Conservation (phyloP, 1,139 yeast genomes). For the Saccharomyces hybrid region DNA sequence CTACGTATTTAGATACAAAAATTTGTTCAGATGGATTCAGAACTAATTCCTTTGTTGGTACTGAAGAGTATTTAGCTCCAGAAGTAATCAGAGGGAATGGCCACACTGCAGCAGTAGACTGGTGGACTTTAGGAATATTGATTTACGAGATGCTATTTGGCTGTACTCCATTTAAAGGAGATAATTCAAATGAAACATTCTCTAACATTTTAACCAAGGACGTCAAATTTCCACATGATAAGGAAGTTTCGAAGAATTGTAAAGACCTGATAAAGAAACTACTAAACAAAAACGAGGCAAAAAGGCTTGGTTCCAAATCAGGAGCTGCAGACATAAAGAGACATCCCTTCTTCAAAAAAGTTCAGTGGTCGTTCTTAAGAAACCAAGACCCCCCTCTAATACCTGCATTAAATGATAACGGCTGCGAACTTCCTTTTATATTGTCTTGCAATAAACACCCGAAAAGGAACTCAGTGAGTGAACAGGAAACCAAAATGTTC, state of each 20-base stretch:
- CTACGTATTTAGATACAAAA: constrained; percentile 59
- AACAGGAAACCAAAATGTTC: constrained; percentile 37
- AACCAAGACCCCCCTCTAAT: constrained; percentile 93
- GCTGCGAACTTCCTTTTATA: constrained; percentile 34
- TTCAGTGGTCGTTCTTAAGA: constrained; percentile 91
- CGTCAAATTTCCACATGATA: constrained; percentile 53
- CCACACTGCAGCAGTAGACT: constrained; percentile 94
- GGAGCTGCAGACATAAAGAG: constrained; percentile 93
- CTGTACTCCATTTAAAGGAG: constrained; percentile 92
- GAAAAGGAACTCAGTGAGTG: constrained; percentile 9
- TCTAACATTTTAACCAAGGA: constrained; percentile 80
- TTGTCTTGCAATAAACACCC: constrained; percentile 21
- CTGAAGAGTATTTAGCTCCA: constrained; percentile 97
- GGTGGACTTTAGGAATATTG: constrained; percentile 97
- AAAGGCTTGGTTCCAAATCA: constrained; percentile 79
- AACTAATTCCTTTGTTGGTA: constrained; percentile 95
- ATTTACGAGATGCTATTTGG: constrained; percentile 92
- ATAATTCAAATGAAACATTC: constrained; percentile 79
- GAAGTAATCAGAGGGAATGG: constrained; percentile 96
- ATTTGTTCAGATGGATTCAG: constrained; percentile 93
- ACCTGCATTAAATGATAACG: constrained; percentile 66
- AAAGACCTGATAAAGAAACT: constrained; percentile 72
- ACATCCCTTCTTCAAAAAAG: constrained; percentile 81
- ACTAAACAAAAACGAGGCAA: constrained; percentile 78
- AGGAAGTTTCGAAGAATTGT: constrained; percentile 62